These are phyloP conservation scores for Elongisporangium anandrum DNA, from an alignment of 352 stramenopile species.

Conservation along the genomic window DNA sequence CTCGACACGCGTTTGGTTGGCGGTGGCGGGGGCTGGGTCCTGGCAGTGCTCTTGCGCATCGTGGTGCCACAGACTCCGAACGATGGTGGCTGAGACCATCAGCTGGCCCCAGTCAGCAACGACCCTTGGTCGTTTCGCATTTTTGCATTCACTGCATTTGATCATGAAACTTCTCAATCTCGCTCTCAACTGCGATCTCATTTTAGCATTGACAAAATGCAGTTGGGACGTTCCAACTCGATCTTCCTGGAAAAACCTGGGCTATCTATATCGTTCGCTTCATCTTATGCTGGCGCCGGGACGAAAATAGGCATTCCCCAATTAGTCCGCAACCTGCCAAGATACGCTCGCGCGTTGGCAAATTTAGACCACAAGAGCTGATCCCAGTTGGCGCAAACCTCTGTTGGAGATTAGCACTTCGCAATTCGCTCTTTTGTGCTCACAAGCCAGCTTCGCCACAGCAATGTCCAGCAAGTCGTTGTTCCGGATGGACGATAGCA, in stretches of 20 bases:
- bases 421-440: neutral
- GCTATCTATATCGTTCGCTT: neutral
- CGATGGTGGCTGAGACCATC: neutral
- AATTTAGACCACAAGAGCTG: neutral
- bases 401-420: neutral
- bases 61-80: neutral
- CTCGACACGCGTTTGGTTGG: neutral
- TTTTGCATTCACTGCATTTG: neutral
- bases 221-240: neutral
- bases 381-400: no score
- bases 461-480: constrained; percentile 28
- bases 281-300: neutral
- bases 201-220: neutral
- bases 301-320: neutral
- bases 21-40: neutral
- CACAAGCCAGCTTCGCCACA: constrained; percentile 1
- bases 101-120: neutral
- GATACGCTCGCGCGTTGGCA: neutral
- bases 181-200: neutral
- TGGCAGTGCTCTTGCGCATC: neutral
- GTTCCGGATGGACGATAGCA: constrained; percentile 22
- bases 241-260: neutral
- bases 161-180: neutral
- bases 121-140: neutral
- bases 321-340: neutral